Percentiles rank a stretch among this genome's conserved stretches.
phyloP scores from a whole-genome alignment of 75 land plant species.

The Pinus albicaulis region DNA sequence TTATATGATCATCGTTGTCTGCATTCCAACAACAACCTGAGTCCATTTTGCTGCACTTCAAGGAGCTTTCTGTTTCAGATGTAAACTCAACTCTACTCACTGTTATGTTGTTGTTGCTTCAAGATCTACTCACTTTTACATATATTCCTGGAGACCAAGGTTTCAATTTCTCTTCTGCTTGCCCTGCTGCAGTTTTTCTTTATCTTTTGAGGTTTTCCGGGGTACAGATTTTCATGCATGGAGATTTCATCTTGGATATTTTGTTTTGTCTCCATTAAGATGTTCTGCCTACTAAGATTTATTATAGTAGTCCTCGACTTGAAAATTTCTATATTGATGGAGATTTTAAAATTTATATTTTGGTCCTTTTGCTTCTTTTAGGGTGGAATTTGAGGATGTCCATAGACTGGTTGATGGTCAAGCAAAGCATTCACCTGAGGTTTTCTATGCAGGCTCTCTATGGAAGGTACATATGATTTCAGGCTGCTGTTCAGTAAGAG shows the following conservation, averaged over 20 bases:
- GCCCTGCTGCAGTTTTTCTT: too few relatives aligned
- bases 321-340: background rate
- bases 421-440: constrained; percentile 92
- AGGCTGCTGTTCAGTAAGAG: background rate
- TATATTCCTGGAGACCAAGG: too few relatives aligned
- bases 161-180: too few relatives aligned
- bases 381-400: constrained; percentile 93
- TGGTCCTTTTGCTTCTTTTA: constrained; percentile 18
- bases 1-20: background rate
- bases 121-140: too few relatives aligned
- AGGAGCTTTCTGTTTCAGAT: background rate
- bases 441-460: constrained; percentile 93
- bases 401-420: constrained; percentile 92
- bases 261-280: background rate
- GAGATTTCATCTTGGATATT: background rate
- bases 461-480: constrained; percentile 74
- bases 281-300: background rate
- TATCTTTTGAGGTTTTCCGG: background rate
- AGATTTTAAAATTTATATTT: background rate
- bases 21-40: background rate
- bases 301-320: background rate
- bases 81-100: too few relatives aligned
- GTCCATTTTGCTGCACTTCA: background rate
- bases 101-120: too few relatives aligned
- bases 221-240: background rate